Evolutionary conservation across 768 basidiomycete genomes (phyloP).

Genomic region (Lactarius quietus): DNA sequence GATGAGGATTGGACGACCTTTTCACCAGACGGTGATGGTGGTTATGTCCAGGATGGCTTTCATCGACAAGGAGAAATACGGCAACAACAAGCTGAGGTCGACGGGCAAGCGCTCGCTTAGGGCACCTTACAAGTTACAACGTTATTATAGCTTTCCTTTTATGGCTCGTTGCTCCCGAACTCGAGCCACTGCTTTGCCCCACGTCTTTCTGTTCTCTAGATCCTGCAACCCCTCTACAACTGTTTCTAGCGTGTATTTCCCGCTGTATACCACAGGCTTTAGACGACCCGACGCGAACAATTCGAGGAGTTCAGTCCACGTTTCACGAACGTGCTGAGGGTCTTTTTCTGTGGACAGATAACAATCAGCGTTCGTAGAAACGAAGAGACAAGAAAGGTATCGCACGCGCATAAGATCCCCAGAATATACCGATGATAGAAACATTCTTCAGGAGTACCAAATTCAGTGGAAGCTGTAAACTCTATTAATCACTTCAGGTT

Average conservation of each 20-base stretch:
- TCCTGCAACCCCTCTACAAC: constrained; percentile 68
- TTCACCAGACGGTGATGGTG: background rate
- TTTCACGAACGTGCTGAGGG: constrained; percentile 52
- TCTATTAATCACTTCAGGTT: background rate
- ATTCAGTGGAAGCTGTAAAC: constrained; percentile 74
- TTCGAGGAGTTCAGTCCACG: constrained; percentile 72
- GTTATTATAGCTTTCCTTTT: constrained; percentile 43
- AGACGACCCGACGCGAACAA: constrained; percentile 64
- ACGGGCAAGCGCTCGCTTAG: too few species aligned
- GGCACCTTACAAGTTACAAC: too few species aligned
- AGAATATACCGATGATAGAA: constrained; percentile 12
- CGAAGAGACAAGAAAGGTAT: background rate
- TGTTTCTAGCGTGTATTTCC: constrained; percentile 63
- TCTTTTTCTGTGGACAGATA: constrained; percentile 52
- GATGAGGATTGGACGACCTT: background rate
- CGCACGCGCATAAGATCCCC: constrained; percentile 3
- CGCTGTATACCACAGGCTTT: constrained; percentile 66
- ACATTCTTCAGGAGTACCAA: constrained; percentile 32
- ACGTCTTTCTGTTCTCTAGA: constrained; percentile 80
- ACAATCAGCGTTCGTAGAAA: background rate
- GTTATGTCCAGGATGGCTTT: background rate
- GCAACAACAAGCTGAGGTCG: background rate
- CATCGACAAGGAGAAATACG: background rate
- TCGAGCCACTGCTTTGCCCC: constrained; percentile 82
- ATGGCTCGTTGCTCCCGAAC: constrained; percentile 52